A percentile compares a stretch with the other conserved stretches of the same genome.
Conservation (phyloP, 805 yeast species). For the Naumovozyma baii region DNA sequence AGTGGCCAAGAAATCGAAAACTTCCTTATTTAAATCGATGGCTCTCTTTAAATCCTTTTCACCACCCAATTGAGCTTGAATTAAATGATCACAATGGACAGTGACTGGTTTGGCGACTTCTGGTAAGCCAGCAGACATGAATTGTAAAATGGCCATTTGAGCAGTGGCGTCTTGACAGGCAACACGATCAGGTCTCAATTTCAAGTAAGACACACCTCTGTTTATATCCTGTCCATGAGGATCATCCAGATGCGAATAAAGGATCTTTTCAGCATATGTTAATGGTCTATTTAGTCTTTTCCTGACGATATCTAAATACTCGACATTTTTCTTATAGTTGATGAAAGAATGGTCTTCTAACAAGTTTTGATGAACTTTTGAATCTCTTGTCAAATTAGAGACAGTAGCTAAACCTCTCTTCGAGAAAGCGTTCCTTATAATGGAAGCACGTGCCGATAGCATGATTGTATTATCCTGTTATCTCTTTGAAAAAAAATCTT, state of each 20-base stretch:
- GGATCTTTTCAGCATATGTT: constrained; percentile 90
- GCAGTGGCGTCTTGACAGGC: constrained; percentile 99
- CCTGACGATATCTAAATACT: constrained; percentile 78
- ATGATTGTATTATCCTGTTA: no score
- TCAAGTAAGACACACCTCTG: constrained; percentile 86
- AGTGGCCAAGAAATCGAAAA: constrained; percentile 78
- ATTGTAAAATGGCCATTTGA: constrained; percentile 94
- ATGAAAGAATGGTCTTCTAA: constrained; percentile 77
- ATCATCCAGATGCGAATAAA: constrained; percentile 89
- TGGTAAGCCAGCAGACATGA: constrained; percentile 90
- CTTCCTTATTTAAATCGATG: constrained; percentile 84
- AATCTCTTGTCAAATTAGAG: constrained; percentile 44
- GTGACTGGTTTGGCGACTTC: constrained; percentile 91
- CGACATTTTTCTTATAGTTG: constrained; percentile 83
- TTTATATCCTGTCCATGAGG: constrained; percentile 78
- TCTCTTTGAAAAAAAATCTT: no score
- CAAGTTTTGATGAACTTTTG: constrained; percentile 71
- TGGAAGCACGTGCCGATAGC: constrained; percentile 29
- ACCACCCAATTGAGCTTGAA: constrained; percentile 92
- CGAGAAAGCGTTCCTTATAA: constrained; percentile 12
- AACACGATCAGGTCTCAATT: constrained; percentile 93
- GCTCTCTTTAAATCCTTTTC: constrained; percentile 77
- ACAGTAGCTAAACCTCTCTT: constrained; percentile 36
- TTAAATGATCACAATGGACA: constrained; percentile 95
- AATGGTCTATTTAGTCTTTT: constrained; percentile 77